These are phyloP conservation scores for Leishmania arabica DNA, from an alignment of 208 protist genomes.

Conservation along the genomic window DNA sequence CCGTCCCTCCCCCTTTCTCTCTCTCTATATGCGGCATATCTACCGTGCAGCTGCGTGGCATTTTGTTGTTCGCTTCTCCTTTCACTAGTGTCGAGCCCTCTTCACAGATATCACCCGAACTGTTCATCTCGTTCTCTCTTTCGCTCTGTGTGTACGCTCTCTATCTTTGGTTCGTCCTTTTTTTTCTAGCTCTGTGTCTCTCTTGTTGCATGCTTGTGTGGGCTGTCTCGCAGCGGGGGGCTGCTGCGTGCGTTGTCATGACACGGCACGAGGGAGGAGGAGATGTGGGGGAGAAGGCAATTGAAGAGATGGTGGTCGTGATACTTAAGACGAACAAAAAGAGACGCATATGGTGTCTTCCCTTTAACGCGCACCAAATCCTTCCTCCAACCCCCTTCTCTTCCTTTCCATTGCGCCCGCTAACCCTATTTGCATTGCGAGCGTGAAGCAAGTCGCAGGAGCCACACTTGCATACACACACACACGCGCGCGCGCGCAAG, in stretches of 20 bases:
- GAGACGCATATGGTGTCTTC: neutral
- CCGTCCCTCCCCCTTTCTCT: neutral
- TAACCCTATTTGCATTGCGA: neutral
- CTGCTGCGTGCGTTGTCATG: neutral
- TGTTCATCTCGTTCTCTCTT: slow-evolving; percentile 9
- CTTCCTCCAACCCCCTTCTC: neutral
- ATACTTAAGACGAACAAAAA: slow-evolving; percentile 1
- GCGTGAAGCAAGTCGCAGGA: neutral
- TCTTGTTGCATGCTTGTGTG: neutral
- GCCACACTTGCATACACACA: neutral
- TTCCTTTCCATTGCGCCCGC: neutral
- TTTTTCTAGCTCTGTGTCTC: slow-evolving; percentile 1
- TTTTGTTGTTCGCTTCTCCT: slow-evolving; percentile 14
- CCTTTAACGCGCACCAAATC: neutral
- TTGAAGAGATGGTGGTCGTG: neutral
- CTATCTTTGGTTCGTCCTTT: slow-evolving; percentile 2
- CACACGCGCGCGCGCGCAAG: neutral
- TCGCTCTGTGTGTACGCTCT: neutral
- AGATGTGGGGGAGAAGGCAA: neutral
- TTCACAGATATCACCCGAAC: neutral
- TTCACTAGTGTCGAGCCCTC: slow-evolving; percentile 12
- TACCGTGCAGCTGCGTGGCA: slow-evolving; percentile 4
- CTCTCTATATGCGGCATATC: neutral
- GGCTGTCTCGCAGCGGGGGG: neutral
- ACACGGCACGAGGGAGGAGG: neutral